phyloP scores from a whole-genome alignment of 2,329 filamentous ascomycete species.

The Colletotrichum siamense region DNA sequence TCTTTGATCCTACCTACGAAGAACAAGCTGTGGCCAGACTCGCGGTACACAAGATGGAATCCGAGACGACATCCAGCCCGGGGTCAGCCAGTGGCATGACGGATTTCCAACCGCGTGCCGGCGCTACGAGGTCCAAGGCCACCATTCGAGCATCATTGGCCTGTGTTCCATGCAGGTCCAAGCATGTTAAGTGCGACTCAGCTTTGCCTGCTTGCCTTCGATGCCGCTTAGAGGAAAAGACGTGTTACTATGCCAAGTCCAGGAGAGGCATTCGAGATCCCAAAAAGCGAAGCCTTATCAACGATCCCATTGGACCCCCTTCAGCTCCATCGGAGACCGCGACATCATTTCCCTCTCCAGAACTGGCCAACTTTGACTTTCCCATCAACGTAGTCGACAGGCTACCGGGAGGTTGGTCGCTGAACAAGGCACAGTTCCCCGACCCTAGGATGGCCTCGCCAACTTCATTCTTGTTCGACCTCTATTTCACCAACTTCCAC shows the following conservation, averaged over 20 bases:
- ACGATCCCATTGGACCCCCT: slow-evolving; percentile 26
- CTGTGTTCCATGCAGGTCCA: slow-evolving; percentile 54
- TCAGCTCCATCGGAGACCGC: background rate
- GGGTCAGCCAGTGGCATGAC: background rate
- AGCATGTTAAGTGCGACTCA: slow-evolving; percentile 42
- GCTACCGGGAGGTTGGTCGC: slow-evolving; percentile 27
- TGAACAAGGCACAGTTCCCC: slow-evolving; percentile 17
- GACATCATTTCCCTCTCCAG: slow-evolving; percentile 18
- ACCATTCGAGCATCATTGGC: slow-evolving; percentile 47
- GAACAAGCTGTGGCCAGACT: background rate
- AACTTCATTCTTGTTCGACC: slow-evolving; percentile 24
- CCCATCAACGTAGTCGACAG: slow-evolving; percentile 25
- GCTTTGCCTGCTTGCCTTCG: slow-evolving; percentile 48
- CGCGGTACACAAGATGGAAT: background rate
- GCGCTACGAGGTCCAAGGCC: slow-evolving; percentile 29
- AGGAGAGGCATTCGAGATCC: slow-evolving; percentile 47
- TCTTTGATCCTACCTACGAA: background rate
- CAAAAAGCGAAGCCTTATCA: slow-evolving; percentile 36
- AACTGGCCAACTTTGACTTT: slow-evolving; percentile 24
- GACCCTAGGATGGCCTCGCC: slow-evolving; percentile 17
- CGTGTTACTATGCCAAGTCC: slow-evolving; percentile 53
- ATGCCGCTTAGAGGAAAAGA: slow-evolving; percentile 45
- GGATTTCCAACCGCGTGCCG: slow-evolving; percentile 9
- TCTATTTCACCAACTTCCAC: slow-evolving; percentile 32
- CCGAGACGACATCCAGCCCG: background rate